Base-by-base conservation (phyloP, 2,329 filamentous ascomycete genomes). In the Helicocarpus griseus region DNA sequence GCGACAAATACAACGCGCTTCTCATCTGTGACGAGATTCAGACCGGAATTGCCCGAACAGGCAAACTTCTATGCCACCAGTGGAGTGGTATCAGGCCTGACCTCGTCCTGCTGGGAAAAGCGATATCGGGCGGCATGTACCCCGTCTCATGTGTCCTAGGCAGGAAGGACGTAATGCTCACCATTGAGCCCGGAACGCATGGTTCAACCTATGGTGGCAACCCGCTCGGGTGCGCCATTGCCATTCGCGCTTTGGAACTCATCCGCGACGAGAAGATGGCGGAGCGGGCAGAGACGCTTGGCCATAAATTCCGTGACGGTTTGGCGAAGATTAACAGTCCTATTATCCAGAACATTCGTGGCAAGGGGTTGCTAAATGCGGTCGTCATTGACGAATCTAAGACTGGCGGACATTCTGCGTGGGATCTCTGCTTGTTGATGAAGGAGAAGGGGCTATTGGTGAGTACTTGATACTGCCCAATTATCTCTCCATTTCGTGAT, bases 131-230 rank as follows among this genome's bases (percentile, higher is more conserved):
- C 57, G 93, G 93, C 69, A 93, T 97, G 86, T 98, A 98, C 73
- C 93, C 93, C n/a, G 93, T 98, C 53, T 95, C 89, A 55, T 89
- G 85, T 62, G 90, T 98, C 46, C 78, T 98, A 49, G 85, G 86
- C 56, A 83, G 83, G 62, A 89, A 86, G 72, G 90, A 96, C 52
- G 78, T 97, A 57, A 96, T 98, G 90, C 80, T 96, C 59, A 93
- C 91, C 8, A 78, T 98, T 57, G 93, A 98, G 77, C 88, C 93
- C 24, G 93, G 93, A 54, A 97, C 93, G 24, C 93, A 98, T 71
- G 93, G 93, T 46, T 95, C 89, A 39, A 98, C 93, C n/a, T 98
- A 97, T 65, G 93, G 93, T 55, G 93, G 93, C 48, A 98, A 98
- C 73, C 93, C 93, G 17, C 78, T 98, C 11, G 93, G 90, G 22